phyloP scores from a whole-genome alignment of 192 early-diverging fungal genomes.

The Gaertneriomyces sp. region DNA sequence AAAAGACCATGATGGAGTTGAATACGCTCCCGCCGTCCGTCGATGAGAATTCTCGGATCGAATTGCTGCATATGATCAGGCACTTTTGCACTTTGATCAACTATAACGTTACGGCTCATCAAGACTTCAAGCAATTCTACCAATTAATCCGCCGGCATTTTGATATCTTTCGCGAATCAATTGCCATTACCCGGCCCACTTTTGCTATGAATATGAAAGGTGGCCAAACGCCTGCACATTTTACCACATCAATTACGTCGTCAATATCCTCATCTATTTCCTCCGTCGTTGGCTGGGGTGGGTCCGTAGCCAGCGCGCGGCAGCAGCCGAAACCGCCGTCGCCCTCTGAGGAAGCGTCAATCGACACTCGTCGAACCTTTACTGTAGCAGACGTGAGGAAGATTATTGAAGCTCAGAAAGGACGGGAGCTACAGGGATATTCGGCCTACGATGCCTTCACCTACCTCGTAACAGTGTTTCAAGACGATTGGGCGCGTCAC shows the following conservation, averaged over 20 bases:
- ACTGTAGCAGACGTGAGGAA: slow-evolving; percentile 33
- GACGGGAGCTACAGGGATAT: slow-evolving; percentile 44
- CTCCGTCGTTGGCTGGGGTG: slow-evolving; percentile 28
- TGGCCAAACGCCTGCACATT: not conserved
- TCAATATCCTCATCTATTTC: slow-evolving; percentile 35
- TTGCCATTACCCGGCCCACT: slow-evolving; percentile 29
- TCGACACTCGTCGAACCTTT: slow-evolving; percentile 24
- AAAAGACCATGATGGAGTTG: slow-evolving; percentile 29
- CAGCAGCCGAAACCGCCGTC: not conserved
- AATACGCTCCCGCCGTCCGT: slow-evolving; percentile 36
- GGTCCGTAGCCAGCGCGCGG: not conserved
- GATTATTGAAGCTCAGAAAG: slow-evolving; percentile 42
- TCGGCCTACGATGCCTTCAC: slow-evolving; percentile 44
- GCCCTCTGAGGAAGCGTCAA: not conserved
- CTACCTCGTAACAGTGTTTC: slow-evolving; percentile 34
- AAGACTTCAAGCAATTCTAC: slow-evolving; percentile 47
- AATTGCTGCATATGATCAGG: slow-evolving; percentile 44
- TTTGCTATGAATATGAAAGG: slow-evolving; percentile 32
- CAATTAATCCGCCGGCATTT: slow-evolving; percentile 40
- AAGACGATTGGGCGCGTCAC: slow-evolving; percentile 41
- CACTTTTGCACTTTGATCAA: slow-evolving; percentile 45
- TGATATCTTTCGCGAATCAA: slow-evolving; percentile 33
- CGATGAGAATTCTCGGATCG: slow-evolving; percentile 41
- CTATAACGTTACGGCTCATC: slow-evolving; percentile 44
- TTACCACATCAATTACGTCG: slow-evolving; percentile 20